Base-by-base conservation (phyloP, 768 basidiomycete genomes). In the Tylopilus vinaceipallidus region DNA sequence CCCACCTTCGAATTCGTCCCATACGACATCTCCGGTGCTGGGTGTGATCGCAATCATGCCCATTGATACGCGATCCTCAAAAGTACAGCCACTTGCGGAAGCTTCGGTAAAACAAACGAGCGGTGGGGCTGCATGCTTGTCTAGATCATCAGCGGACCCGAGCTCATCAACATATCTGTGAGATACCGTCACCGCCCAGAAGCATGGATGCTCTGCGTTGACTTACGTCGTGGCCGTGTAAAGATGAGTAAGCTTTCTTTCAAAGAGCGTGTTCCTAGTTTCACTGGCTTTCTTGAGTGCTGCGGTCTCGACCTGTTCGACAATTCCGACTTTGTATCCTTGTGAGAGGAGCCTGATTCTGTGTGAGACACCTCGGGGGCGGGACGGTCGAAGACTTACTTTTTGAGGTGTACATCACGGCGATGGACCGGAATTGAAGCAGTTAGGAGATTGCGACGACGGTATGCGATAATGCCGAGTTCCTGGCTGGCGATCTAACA, bases 21-120 rank as follows among this genome's bases (percentile, higher is more conserved):
- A 98, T 3, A 92, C 72, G 3, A 99, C 87, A 56, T 97, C 95
- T 2, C 95, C 95, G 0, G 93, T 97, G 40, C 84, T 84, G 1
- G 94, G 91, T 49, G 83, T 82, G 14, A 97, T 83, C 14, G 82
- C 80, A 29, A 98, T 76, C 68, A 98, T 74, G 8, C 85, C 85
- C 34, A 98, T 76, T 2, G 59, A 69, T 4, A 81, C 77, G 43
- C 75, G 58, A 5, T 59, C 66, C 22, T 55, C 61, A 14, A 41
- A 44, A 26, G 42, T 24, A 23, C 44, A 44, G 2, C 66, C 23
- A 9, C 35, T 47, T 58, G 54, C 26, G 2, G 52, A 42, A 32
- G 48, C 41, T 57, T 93, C 86, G 39, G 88, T 83, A 17, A 98
- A 59, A 42, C 91, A 80, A 61, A 94, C 81, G 38, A 97, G 74